Conservation (phyloP, 2,329 filamentous ascomycete genomes). For the Fusarium tanahbumbuense region DNA sequence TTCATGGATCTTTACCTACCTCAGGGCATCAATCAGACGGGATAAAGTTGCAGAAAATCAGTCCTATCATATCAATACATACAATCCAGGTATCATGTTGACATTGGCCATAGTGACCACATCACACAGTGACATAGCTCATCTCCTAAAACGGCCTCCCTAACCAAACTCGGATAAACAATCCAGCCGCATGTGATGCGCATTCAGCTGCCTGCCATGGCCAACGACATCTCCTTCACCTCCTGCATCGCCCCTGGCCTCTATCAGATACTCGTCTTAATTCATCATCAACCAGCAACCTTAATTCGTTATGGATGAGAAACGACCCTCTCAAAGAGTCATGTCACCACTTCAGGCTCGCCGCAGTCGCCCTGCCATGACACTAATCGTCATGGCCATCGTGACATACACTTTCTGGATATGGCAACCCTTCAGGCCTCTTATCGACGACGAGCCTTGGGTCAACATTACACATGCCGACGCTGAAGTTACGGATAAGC, state of each 20-base stretch:
- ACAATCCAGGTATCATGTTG: too few relatives aligned
- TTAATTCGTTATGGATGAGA: conserved; percentile 49
- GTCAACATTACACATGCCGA: conserved; percentile 2
- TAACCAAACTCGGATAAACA: conserved; percentile 33
- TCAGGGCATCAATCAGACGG: background rate
- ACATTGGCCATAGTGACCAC: background rate
- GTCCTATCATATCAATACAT: background rate
- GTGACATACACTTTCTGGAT: conserved; percentile 44
- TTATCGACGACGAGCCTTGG: conserved; percentile 15
- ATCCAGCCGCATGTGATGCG: conserved; percentile 30
- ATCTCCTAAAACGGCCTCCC: conserved; percentile 12
- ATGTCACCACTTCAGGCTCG: conserved; percentile 43
- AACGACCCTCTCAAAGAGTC: conserved; percentile 36
- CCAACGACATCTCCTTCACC: conserved; percentile 33
- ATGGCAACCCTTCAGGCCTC: conserved; percentile 41
- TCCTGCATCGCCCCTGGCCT: conserved; percentile 13
- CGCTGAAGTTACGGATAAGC: conserved; percentile 33
- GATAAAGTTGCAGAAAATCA: background rate
- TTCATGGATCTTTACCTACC: background rate
- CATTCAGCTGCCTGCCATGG: conserved; percentile 26
- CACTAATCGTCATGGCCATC: conserved; percentile 42
- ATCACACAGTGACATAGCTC: conserved; percentile 3
- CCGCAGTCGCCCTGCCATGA: conserved; percentile 40
- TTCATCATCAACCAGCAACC: background rate
- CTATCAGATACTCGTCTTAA: background rate